Evolutionary conservation across 805 yeast genomes (phyloP), one percentile per base, ranked within the genome.

Genomic region (Candida insectorum): DNA sequence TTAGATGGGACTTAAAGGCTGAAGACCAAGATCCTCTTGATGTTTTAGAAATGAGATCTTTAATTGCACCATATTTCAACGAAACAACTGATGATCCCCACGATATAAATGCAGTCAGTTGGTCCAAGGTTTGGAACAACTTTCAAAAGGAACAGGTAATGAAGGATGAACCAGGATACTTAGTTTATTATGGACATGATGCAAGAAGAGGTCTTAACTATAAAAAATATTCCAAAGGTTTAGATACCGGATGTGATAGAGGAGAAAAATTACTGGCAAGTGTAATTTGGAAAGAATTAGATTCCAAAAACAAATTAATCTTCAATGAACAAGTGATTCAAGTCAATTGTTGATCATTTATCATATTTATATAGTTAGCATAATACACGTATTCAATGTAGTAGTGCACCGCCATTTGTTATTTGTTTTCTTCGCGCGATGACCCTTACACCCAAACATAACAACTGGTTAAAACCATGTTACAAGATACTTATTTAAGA

Each of bases 101-200:
- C 16, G 56, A 41, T 17, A 42, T 43, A 3, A 53, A 58, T 25
- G 62, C 67, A 4, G 70, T 75, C 11, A 51, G 65, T 12, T 81
- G 88, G 87, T 70, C 73, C 30, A 72, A 72, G 42, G 45, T 75
- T 12, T 81, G 78, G 75, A 73, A 75, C 42, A 43, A 51, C 26
- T 62, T 64, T 38, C 77, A 71, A 44, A 54, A 56, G 33, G 26
- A 58, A 54, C 41, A 61, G 45, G 52, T 56, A 32, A 26, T 57
- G 54, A 40, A 61, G 45, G 52, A 56, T 46, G 29, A 63, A 33
- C 26, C 33, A 12, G 34, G 33, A 10, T 11, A 32, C 4, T 62
- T 71, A 15, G 87, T 85, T 3, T 77, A 76, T 48, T 89, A 89
- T 52, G 97, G 97, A 1, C 97, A 89, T 52, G 94, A 86, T 52